Evolutionary conservation across 306 rosid genomes (phyloP).

Genomic region (Benincasa hispida): DNA sequence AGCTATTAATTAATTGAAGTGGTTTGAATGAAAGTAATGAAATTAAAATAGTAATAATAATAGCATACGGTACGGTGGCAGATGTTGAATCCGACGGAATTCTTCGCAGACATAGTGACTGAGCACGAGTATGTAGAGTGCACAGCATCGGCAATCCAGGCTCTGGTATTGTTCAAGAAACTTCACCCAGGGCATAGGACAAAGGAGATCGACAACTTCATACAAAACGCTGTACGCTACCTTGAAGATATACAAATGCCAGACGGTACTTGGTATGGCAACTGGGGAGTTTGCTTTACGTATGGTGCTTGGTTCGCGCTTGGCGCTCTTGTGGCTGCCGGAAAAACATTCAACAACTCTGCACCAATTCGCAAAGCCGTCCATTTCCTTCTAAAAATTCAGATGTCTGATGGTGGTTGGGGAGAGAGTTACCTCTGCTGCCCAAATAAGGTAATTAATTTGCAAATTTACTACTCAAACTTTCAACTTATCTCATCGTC

Average conservation of each 20-base stretch:
- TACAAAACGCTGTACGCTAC: background rate
- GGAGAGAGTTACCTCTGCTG: conserved; percentile 56
- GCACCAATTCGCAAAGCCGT: conserved; percentile 35
- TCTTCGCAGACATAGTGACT: conserved; percentile 4
- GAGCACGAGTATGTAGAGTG: conserved; percentile 20
- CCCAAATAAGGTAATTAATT: conserved; percentile 26
- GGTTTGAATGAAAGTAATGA: no score
- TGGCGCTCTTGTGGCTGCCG: conserved; percentile 44
- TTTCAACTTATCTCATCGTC: no score
- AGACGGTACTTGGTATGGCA: conserved; percentile 12
- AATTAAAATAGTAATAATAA: no score
- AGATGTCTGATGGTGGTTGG: conserved; percentile 60
- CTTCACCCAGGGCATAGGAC: background rate
- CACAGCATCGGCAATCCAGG: conserved; percentile 15
- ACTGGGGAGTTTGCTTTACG: conserved; percentile 53
- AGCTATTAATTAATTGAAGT: background rate
- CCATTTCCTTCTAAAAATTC: conserved; percentile 31
- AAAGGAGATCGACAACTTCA: conserved; percentile 11
- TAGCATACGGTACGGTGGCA: background rate
- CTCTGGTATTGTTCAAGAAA: conserved; percentile 10
- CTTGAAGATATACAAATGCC: conserved; percentile 3
- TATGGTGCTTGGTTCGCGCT: conserved; percentile 55
- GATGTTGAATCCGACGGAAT: conserved; percentile 8
- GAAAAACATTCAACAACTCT: conserved; percentile 32
- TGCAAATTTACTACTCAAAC: no score